phyloP scores from a whole-genome alignment of 1,284 basidiomycete species.

The Leccinum griseonigrum region DNA sequence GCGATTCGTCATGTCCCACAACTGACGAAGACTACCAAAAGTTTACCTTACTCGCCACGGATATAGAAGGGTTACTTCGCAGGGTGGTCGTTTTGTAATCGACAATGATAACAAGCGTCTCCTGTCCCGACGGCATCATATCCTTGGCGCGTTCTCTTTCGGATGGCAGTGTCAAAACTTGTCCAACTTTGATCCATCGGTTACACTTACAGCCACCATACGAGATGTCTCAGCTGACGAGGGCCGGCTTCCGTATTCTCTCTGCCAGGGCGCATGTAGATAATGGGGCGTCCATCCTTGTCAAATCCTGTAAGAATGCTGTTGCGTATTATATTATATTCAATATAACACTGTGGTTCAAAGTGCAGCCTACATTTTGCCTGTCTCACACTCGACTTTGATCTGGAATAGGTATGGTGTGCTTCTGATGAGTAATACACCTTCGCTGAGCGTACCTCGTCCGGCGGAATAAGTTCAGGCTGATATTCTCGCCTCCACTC shows the following conservation, averaged over 20 bases:
- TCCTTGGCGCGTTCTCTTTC: constrained; percentile 82
- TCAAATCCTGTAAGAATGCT: constrained; percentile 85
- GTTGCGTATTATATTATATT: constrained; percentile 49
- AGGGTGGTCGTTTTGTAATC: constrained; percentile 83
- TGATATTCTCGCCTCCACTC: constrained; percentile 82
- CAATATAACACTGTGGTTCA: background rate
- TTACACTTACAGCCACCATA: constrained; percentile 73
- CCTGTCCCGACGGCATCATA: constrained; percentile 79
- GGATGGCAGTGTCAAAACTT: constrained; percentile 6
- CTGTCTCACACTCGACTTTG: constrained; percentile 75
- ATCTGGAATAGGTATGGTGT: constrained; percentile 36
- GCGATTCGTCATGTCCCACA: background rate
- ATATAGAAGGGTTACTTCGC: constrained; percentile 78
- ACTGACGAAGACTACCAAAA: background rate
- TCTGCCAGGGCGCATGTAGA: constrained; percentile 81
- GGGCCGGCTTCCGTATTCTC: constrained; percentile 79
- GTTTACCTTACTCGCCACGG: constrained; percentile 66
- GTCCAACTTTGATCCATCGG: constrained; percentile 1
- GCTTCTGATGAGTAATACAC: background rate
- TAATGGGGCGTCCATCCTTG: constrained; percentile 73
- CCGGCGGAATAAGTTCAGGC: constrained; percentile 79
- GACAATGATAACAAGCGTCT: constrained; percentile 77
- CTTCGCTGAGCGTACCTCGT: constrained; percentile 47
- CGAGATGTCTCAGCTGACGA: constrained; percentile 77
- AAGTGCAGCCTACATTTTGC: constrained; percentile 71